phyloP scores from a whole-genome alignment of 768 basidiomycete species.

The Neoboletus subvelutipes region DNA sequence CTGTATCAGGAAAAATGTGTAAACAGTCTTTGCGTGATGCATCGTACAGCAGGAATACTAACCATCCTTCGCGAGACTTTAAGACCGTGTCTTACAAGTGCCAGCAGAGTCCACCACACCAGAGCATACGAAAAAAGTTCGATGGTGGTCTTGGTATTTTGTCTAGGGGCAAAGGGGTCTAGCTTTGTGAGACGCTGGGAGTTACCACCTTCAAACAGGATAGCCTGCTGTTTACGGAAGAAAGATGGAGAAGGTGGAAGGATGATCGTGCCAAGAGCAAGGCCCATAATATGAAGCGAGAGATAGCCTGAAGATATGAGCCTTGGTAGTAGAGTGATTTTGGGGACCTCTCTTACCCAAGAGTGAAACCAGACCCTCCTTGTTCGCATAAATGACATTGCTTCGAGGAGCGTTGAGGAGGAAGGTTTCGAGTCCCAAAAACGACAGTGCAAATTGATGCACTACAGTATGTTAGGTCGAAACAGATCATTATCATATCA shows the following conservation, averaged over 20 bases:
- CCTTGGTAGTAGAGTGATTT: not conserved
- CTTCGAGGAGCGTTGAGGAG: conserved; percentile 64
- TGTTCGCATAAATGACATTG: conserved; percentile 74
- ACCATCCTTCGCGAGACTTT: conserved; percentile 64
- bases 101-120: conserved; percentile 74
- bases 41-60: conserved; percentile 24
- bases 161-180: conserved; percentile 41
- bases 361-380: conserved; percentile 87
- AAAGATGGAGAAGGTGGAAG: conserved; percentile 77
- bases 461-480: conserved; percentile 39
- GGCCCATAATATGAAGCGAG: conserved; percentile 83
- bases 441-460: conserved; percentile 67
- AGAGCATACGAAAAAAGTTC: conserved; percentile 76
- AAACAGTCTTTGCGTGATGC: not conserved
- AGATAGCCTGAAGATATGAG: conserved; percentile 66
- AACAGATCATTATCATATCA: not conserved
- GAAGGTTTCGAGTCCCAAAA: conserved; percentile 56
- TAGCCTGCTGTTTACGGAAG: conserved; percentile 53
- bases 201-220: conserved; percentile 12
- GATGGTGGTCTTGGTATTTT: conserved; percentile 70
- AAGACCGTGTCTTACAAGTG: conserved; percentile 31
- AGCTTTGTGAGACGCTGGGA: conserved; percentile 2
- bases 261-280: conserved; percentile 76
- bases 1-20: conserved; percentile 39
- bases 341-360: conserved; percentile 45